These are phyloP conservation scores for Avena insularis DNA, from an alignment of 176 grass and related monocot genomes.

Conservation along the genomic window DNA sequence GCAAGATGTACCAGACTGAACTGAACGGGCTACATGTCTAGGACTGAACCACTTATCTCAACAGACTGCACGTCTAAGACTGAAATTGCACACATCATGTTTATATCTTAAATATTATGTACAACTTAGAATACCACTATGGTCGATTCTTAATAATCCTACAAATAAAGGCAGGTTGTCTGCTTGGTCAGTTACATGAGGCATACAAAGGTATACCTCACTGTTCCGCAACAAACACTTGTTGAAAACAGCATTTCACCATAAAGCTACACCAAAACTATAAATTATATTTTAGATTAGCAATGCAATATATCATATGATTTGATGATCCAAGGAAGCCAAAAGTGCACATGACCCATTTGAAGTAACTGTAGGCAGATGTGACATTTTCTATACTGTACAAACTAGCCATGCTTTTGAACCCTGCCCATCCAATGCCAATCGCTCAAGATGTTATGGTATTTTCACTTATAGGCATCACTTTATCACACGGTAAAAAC, in stretches of 20 bases:
- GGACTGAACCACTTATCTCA: background rate
- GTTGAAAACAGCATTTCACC: constrained; percentile 16
- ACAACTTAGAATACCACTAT: background rate
- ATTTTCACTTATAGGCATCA: background rate
- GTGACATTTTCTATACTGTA: background rate
- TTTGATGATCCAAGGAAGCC: background rate
- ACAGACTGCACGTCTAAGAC: constrained; percentile 4
- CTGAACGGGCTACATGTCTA: constrained; percentile 15
- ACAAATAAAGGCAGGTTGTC: constrained; percentile 6
- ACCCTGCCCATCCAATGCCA: background rate
- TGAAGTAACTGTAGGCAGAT: constrained; percentile 15
- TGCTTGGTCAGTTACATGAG: background rate
- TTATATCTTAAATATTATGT: constrained; percentile 31
- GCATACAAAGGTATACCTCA: background rate
- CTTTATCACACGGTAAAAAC: too few relatives aligned
- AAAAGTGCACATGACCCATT: background rate
- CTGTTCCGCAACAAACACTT: background rate
- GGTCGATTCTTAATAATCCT: background rate
- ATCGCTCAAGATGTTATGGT: background rate
- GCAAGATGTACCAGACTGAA: background rate
- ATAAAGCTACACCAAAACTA: background rate
- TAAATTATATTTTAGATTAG: background rate
- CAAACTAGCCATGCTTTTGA: background rate
- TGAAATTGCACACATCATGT: background rate
- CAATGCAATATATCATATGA: constrained; percentile 14